Evolutionary conservation across 495 filamentous ascomycete genomes (phyloP), one percentile per base, ranked within the genome.

Genomic region (Chaetomidium leptoderma): DNA sequence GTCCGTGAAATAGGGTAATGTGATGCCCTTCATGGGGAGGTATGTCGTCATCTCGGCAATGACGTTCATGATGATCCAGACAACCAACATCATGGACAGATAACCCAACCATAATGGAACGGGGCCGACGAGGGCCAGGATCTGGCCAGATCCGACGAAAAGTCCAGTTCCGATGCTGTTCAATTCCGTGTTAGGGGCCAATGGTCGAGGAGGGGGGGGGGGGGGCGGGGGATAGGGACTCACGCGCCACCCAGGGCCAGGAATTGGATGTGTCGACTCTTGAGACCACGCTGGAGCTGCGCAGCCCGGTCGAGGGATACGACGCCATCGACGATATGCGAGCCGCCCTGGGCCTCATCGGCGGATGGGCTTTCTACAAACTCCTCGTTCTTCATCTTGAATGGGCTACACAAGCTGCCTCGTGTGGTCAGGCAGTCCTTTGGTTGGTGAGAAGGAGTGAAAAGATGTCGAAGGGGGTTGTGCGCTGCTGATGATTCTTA

Each of bases 191-290:
- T 50, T 19, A 35, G 29, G n/a, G 19, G 9, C 2, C 17, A 3
- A 8, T 13, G 17, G 37, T 16, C 24, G 13, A 13, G n/a, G 11
- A 17, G 17, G 10, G 0, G 37, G 17, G 10, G 0, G 37, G 23
- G 13, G n/a, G 10, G 32, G 30, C 6, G 14, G 2, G 27, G 21
- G 29, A 30, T 23, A 29, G 11, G 40, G 40, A 69, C 72, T 65
- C 57, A 75, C 71, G 74, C 75, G 50, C 84, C 84, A 23, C 85
- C 86, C 40, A 89, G 81, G 10, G 86, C 86, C 63, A 89, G 81
- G 72, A 89, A 88, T 66, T 89, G 85, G 43, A 88, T 74, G 55
- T 88, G 85, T 37, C 86, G 74, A 55, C 81, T 83, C 70, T 86
- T 86, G 46, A 89, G 69, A 43, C 83, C 83, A 33, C 86, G 79